These are phyloP conservation scores for Candida odintsovae DNA, from an alignment of 805 yeast genomes.

Conservation along the genomic window DNA sequence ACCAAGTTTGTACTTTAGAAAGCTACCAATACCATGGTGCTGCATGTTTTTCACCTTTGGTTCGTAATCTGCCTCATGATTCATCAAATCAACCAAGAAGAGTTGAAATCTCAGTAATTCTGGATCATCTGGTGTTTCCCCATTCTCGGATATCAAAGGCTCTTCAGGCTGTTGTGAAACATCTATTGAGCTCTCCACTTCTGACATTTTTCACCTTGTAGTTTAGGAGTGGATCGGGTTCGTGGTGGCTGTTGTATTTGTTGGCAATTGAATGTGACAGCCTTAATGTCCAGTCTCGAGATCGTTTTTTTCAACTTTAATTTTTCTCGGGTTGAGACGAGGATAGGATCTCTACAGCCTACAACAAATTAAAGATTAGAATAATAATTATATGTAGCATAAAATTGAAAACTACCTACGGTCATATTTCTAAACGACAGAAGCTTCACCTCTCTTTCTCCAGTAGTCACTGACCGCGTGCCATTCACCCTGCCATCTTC, in stretches of 20 bases:
- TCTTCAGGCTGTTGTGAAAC: not conserved
- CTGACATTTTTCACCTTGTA: not conserved
- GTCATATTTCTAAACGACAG: conserved; percentile 26
- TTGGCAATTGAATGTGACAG: too few species aligned
- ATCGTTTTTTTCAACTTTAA: too few species aligned
- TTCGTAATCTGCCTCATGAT: not conserved
- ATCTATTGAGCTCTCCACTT: not conserved
- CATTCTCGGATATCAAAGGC: not conserved
- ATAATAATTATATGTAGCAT: too few species aligned
- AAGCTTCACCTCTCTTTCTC: conserved; percentile 77
- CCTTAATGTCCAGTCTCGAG: too few species aligned
- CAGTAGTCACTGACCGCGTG: conserved; percentile 86
- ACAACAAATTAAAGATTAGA: too few species aligned
- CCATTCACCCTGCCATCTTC: conserved; percentile 30
- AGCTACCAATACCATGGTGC: conserved; percentile 18
- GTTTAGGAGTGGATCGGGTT: too few species aligned
- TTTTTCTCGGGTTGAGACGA: not conserved
- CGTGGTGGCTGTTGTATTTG: too few species aligned
- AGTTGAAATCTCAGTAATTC: conserved; percentile 1
- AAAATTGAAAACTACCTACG: too few species aligned
- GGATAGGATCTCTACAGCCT: too few species aligned
- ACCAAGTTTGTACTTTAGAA: conserved; percentile 18
- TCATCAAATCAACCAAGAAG: not conserved
- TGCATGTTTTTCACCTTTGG: conserved; percentile 4
- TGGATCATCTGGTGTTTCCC: not conserved